Evolutionary conservation across 1,284 basidiomycete genomes (phyloP).

Genomic region (Fereydounia khargensis): DNA sequence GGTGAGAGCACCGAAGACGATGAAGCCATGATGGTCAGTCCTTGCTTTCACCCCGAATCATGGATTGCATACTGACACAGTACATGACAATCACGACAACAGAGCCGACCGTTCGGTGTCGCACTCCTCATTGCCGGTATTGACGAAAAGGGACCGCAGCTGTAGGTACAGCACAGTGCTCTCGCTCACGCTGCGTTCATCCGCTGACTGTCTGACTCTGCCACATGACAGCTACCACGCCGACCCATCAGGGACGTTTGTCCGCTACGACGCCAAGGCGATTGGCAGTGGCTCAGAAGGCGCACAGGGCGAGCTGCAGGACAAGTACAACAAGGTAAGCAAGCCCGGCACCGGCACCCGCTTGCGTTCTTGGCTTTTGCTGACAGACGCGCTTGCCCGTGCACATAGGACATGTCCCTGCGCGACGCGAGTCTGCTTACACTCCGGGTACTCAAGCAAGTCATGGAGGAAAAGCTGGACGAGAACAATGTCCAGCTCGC

Average conservation of each 20-base stretch:
- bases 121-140: constrained; percentile 94
- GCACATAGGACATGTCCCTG: constrained; percentile 79
- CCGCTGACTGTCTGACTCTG: neutral
- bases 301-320: constrained; percentile 93
- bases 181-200: neutral
- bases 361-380: neutral
- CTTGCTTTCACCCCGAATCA: neutral
- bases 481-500: constrained; percentile 97
- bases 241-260: constrained; percentile 97
- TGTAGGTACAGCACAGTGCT: constrained; percentile 56
- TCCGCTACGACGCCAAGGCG: constrained; percentile 95
- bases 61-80: neutral
- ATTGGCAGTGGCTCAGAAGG: constrained; percentile 98
- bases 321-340: constrained; percentile 90
- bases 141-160: constrained; percentile 91
- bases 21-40: constrained; percentile 84
- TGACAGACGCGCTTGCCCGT: neutral
- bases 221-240: constrained; percentile 66
- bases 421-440: constrained; percentile 83
- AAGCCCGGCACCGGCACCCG: neutral
- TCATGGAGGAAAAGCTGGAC: constrained; percentile 99
- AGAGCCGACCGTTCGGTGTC: constrained; percentile 79
- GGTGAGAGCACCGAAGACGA: constrained; percentile 95
- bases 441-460: constrained; percentile 90
- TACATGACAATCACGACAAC: no score